phyloP scores from a whole-genome alignment of 345 rosid species.

The Eucalyptus viminalis region DNA sequence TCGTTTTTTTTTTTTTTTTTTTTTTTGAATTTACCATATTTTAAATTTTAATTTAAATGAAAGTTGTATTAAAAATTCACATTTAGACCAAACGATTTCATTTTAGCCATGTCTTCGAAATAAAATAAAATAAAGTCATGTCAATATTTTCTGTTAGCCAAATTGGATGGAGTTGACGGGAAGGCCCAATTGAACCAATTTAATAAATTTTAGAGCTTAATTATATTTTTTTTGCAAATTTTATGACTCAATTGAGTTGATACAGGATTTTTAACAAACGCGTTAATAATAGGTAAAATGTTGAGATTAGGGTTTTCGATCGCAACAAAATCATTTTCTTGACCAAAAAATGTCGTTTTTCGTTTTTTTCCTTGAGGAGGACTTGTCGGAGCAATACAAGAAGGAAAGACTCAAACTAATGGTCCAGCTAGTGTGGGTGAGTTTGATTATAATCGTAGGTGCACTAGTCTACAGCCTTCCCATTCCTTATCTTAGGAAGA shows the following conservation, averaged over 20 bases:
- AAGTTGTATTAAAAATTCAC: no score
- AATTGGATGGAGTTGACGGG: background rate
- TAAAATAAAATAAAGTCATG: no score
- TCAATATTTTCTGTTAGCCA: background rate
- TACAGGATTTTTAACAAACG: no score
- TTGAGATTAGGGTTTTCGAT: no score
- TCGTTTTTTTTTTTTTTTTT: no score
- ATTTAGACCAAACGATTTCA: background rate
- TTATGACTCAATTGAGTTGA: background rate
- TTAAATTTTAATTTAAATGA: background rate
- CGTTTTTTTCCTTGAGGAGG: no score
- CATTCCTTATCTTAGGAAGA: conserved; percentile 9
- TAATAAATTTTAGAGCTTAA: no score
- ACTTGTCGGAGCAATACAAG: conserved; percentile 31
- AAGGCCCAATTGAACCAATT: background rate
- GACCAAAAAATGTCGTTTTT: no score
- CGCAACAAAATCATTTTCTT: no score
- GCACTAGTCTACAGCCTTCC: conserved; percentile 29
- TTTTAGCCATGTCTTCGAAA: background rate
- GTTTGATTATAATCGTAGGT: conserved; percentile 28
- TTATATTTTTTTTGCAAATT: no score
- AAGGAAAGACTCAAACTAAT: conserved; percentile 11
- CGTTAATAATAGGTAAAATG: no score
- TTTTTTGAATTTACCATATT: no score
- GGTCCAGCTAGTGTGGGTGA: conserved; percentile 28